phyloP scores from a whole-genome alignment of 345 rosid species.

The Hevea brasiliensis region DNA sequence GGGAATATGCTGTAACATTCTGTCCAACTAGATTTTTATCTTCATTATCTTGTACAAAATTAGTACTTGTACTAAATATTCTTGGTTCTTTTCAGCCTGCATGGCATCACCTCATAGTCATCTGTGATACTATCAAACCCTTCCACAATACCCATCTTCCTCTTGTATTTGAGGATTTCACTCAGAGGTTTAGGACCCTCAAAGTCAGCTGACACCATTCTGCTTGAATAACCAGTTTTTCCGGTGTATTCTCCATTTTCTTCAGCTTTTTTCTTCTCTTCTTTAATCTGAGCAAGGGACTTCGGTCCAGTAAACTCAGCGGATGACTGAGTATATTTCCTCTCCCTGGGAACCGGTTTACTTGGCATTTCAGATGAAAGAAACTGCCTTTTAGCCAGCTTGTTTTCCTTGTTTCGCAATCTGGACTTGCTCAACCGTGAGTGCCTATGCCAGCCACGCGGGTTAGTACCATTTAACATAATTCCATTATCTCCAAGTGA shows the following conservation, averaged over 20 bases:
- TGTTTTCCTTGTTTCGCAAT: slow-evolving; percentile 27
- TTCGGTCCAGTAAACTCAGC: slow-evolving; percentile 49
- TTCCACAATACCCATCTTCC: slow-evolving; percentile 9
- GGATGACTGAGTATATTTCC: slow-evolving; percentile 24
- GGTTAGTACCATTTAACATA: slow-evolving; percentile 23
- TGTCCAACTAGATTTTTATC: not conserved
- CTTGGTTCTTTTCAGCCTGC: too few relatives aligned
- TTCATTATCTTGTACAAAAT: not conserved
- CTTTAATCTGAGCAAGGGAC: slow-evolving; percentile 52
- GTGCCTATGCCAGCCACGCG: slow-evolving; percentile 23
- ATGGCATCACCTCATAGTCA: not conserved
- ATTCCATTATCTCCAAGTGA: slow-evolving; percentile 26
- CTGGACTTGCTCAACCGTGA: slow-evolving; percentile 18
- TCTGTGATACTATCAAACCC: slow-evolving; percentile 12
- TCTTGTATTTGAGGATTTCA: slow-evolving; percentile 55
- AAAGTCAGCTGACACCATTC: slow-evolving; percentile 33
- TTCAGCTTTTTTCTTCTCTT: slow-evolving; percentile 44
- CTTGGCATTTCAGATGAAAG: slow-evolving; percentile 25
- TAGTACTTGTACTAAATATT: too few relatives aligned
- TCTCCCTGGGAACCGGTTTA: slow-evolving; percentile 31
- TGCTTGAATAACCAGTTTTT: slow-evolving; percentile 10
- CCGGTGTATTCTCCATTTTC: slow-evolving; percentile 16
- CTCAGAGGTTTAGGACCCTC: slow-evolving; percentile 53
- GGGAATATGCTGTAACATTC: not conserved
- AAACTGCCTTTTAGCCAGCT: slow-evolving; percentile 20